These are phyloP conservation scores for Neoascochyta sp. DNA, from an alignment of 2,329 filamentous ascomycete genomes.

Conservation along the genomic window DNA sequence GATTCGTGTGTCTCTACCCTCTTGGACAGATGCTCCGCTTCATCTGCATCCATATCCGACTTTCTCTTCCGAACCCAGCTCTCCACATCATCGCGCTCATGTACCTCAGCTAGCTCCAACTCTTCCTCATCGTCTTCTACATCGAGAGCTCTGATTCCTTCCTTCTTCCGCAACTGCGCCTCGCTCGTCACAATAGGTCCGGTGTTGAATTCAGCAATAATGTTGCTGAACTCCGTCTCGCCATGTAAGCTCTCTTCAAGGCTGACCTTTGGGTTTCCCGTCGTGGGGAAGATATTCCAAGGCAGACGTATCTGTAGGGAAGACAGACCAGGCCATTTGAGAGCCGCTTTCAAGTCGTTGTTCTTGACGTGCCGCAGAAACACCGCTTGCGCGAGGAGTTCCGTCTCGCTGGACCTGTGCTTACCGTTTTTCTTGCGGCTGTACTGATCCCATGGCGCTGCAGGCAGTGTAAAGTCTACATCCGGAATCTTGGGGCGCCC, in stretches of 20 bases:
- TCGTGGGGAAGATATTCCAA: conserved; percentile 45
- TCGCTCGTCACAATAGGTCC: conserved; percentile 40
- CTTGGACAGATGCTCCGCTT: too few relatives aligned
- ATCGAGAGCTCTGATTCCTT: conserved; percentile 47
- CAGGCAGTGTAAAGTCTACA: conserved; percentile 43
- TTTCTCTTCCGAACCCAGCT: conserved; percentile 40
- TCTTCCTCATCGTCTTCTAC: conserved; percentile 36
- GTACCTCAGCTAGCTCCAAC: conserved; percentile 18
- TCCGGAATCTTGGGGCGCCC: conserved; percentile 48
- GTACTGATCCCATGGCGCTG: conserved; percentile 48
- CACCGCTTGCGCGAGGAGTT: conserved; percentile 28
- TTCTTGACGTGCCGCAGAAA: conserved; percentile 36
- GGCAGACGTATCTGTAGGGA: conserved; percentile 45
- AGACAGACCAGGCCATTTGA: conserved; percentile 42
- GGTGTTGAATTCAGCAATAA: conserved; percentile 34
- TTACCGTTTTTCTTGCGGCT: conserved; percentile 9
- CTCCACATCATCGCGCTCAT: conserved; percentile 30
- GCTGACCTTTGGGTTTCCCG: conserved; percentile 33
- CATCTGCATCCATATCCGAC: conserved; percentile 19
- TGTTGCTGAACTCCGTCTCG: conserved; percentile 37
- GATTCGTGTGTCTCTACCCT: too few relatives aligned
- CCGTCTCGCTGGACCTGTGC: conserved; percentile 11
- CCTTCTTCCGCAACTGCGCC: conserved; percentile 47
- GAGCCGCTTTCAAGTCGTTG: conserved; percentile 25
- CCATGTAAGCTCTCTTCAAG: conserved; percentile 41